A percentile compares a stretch with the other conserved stretches of the same genome.
These are phyloP conservation scores for Bretziella fagacearum DNA, from an alignment of 2,329 filamentous ascomycete species.

Conservation along the genomic window DNA sequence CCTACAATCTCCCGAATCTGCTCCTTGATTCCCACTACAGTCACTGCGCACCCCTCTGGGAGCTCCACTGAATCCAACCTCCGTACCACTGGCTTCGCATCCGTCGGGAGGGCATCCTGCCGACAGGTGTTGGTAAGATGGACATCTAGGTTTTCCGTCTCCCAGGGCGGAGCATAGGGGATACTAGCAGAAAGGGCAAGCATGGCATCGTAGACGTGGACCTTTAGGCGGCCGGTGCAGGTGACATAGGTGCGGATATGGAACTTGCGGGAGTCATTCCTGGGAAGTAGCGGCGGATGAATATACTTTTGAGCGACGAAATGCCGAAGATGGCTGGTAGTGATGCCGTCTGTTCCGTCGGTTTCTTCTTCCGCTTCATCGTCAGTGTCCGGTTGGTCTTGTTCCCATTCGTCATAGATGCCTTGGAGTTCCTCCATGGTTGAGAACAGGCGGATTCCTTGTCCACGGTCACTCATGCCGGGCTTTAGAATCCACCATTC, in stretches of 20 bases:
- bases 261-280: conserved; percentile 61
- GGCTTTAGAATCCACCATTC: conserved; percentile 99
- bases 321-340: conserved; percentile 81
- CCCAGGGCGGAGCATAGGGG: conserved; percentile 50
- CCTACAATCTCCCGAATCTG: conserved; percentile 61
- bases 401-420: conserved; percentile 90
- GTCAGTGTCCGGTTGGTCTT: conserved; percentile 44
- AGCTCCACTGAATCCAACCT: conserved; percentile 53
- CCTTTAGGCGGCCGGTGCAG: conserved; percentile 56
- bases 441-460: conserved; percentile 80
- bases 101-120: conserved; percentile 41
- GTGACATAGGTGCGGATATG: conserved; percentile 88
- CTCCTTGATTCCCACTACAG: conserved; percentile 47
- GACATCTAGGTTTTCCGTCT: conserved; percentile 38
- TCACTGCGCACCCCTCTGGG: conserved; percentile 31
- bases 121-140: conserved; percentile 95
- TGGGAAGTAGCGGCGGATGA: conserved; percentile 63
- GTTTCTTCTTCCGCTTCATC: conserved; percentile 35
- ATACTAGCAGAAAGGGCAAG: conserved; percentile 77
- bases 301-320: conserved; percentile 96
- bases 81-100: conserved; percentile 40
- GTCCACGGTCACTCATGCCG: conserved; percentile 89
- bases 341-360: conserved; percentile 39
- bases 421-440: conserved; percentile 65
- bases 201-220: conserved; percentile 83